Evolutionary conservation across 148 eudicot species (phyloP).

Genomic region (Tetragonia tetragonoides): DNA sequence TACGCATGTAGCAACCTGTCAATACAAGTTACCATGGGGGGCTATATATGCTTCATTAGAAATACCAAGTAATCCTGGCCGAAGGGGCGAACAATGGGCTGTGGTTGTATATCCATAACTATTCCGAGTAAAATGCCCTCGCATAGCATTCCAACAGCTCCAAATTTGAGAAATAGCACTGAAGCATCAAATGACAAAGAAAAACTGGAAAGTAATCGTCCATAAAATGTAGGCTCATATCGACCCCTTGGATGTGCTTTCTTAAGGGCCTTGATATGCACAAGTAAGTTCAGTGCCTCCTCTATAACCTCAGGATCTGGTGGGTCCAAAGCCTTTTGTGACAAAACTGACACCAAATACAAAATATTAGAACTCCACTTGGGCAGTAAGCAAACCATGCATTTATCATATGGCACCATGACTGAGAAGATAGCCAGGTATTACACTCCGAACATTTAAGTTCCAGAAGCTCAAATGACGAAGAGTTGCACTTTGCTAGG

Average conservation of each 20-base stretch:
- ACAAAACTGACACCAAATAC: conserved; percentile 43
- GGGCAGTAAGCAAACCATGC: conserved; percentile 6
- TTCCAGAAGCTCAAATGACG: background rate
- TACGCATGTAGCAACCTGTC: conserved; percentile 10
- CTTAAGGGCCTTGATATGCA: conserved; percentile 52
- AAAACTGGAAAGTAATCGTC: conserved; percentile 70
- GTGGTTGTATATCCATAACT: conserved; percentile 84
- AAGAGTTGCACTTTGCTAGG: background rate
- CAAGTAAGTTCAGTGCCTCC: conserved; percentile 69
- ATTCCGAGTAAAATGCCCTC: conserved; percentile 91
- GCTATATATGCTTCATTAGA: conserved; percentile 1
- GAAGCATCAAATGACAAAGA: conserved; percentile 89
- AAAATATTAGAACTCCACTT: conserved; percentile 8
- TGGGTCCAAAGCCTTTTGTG: conserved; percentile 85
- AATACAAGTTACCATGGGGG: background rate
- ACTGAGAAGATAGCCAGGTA: background rate
- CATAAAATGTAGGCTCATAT: conserved; percentile 89
- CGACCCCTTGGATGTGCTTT: conserved; percentile 69
- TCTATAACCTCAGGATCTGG: conserved; percentile 66
- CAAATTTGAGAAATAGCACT: conserved; percentile 75
- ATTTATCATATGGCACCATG: background rate
- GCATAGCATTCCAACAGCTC: conserved; percentile 65
- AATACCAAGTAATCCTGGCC: conserved; percentile 69
- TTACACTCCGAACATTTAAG: background rate
- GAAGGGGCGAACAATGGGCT: conserved; percentile 81